Evolutionary conservation across 2,329 filamentous ascomycete genomes (phyloP), one percentile per base, ranked within the genome.

Genomic region (Cladophialophora bantiana): DNA sequence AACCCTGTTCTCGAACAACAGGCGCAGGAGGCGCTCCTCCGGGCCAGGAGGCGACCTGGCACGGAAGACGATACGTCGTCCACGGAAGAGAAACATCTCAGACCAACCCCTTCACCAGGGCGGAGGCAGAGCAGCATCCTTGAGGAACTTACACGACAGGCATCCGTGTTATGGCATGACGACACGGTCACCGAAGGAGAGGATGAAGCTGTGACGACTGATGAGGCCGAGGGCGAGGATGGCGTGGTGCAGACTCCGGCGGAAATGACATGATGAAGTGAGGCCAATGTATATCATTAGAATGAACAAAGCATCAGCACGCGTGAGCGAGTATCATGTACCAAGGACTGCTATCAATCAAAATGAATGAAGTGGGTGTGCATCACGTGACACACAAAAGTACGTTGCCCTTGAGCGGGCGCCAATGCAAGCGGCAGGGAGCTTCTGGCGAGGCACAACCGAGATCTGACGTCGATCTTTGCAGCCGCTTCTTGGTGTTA

Each of bases 111-210:
- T 6, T 64, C 34, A 18, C 54, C 64, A 31, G 45, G 59, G 42
- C 65, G 72, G 12, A 61, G 71, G 48, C 70, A 68, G 2, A 73
- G 74, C 59, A 77, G 71, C 38, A 71, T 82, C 20, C 70, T 83
- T 50, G 77, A 82, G 68, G 81, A 83, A 68, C 75, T 83, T 68
- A 74, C 77, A 42, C 76, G 81, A 52, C 81, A 83, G 69, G 80
- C 79, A 20, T 79, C 81, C 26, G 81, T 83, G 6, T 81, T 83
- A 66, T 83, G 82, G 71, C 78, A 81, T 55, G 80, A 82, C 71
- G 81, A 82, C 68, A 78, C 78, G 60, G 74, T 75, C 52, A 71
- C 79, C 35, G 79, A 81, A 70, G 79, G 81, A 68, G 71, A 80
- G 54, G 79, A 74, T 59, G 79, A 78, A 68, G 78, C 77, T 62